phyloP scores from a whole-genome alignment of 2,329 filamentous ascomycete genomes.

The Penicillium sp. region DNA sequence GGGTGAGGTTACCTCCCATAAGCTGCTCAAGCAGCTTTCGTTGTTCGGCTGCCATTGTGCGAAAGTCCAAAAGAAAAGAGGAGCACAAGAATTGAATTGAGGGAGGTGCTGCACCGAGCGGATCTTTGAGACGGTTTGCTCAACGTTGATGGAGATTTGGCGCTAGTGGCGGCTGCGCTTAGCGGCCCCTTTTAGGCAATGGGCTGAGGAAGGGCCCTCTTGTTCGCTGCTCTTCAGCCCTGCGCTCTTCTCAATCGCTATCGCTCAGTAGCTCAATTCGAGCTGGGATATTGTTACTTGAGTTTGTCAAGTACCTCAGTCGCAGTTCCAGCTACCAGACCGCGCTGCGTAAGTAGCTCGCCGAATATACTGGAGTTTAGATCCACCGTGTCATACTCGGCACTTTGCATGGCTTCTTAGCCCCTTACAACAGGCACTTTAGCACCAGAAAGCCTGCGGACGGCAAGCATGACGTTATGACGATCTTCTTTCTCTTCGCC shows the following conservation, averaged over 20 bases:
- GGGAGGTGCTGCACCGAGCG: constrained; percentile 2
- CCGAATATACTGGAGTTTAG: background rate
- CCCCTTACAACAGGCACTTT: constrained; percentile 3
- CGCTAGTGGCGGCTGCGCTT: constrained; percentile 35
- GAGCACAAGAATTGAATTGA: constrained; percentile 1
- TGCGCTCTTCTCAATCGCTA: background rate
- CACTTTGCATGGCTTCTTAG: constrained; percentile 17
- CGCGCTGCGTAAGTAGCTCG: background rate
- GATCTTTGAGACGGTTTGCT: constrained; percentile 8
- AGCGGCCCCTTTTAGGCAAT: constrained; percentile 19
- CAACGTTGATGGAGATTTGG: constrained; percentile 26
- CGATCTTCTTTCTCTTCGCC: constrained; percentile 45
- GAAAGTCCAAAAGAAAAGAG: constrained; percentile 2
- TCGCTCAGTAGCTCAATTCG: background rate
- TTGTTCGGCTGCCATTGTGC: constrained; percentile 89
- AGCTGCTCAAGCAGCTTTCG: constrained; percentile 97
- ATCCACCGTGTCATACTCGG: background rate
- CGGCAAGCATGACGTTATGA: constrained; percentile 50
- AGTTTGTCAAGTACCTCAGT: background rate
- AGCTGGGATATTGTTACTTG: background rate
- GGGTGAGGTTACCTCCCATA: constrained; percentile 58
- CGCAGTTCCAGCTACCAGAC: background rate
- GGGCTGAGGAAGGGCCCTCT: background rate
- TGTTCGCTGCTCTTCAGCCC: background rate
- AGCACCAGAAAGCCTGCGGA: constrained; percentile 21